These are phyloP conservation scores for Pseudocercospora fijiensis DNA, from an alignment of 2,329 filamentous ascomycete genomes.

Conservation along the genomic window DNA sequence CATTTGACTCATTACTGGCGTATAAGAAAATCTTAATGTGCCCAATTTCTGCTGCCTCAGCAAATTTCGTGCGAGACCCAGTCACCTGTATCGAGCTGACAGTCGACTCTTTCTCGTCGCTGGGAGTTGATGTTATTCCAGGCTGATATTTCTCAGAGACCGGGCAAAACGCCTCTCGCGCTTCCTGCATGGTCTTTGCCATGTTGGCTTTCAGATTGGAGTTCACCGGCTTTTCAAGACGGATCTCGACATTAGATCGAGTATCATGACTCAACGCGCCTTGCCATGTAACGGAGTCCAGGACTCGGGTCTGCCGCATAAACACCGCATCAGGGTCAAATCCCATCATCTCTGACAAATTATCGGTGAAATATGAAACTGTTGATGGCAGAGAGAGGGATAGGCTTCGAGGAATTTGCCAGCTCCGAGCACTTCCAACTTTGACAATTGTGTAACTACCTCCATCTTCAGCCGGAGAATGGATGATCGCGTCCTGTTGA, in stretches of 20 bases:
- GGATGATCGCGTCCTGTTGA: not conserved
- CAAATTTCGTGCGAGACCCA: not conserved
- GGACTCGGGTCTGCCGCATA: not conserved
- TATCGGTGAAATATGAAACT: conserved; percentile 13
- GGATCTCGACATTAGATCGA: not conserved
- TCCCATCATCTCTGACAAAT: conserved; percentile 4
- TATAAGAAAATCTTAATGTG: not conserved
- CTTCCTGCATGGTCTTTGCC: not conserved
- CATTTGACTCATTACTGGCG: not conserved
- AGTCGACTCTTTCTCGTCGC: not conserved
- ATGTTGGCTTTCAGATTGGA: not conserved
- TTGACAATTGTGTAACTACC: not conserved
- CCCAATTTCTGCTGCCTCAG: not conserved
- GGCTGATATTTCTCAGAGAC: not conserved
- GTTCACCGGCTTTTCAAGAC: not conserved
- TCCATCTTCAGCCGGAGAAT: not conserved
- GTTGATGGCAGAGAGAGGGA: conserved; percentile 1
- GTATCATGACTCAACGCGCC: not conserved
- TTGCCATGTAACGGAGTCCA: conserved; percentile 3
- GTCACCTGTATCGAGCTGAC: not conserved
- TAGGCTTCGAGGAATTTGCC: conserved; percentile 4
- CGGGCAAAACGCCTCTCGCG: not conserved
- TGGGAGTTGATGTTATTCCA: not conserved
- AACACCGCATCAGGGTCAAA: conserved; percentile 4
- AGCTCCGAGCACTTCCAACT: conserved; percentile 8